These are phyloP conservation scores for Triticum monococcum DNA, from an alignment of 176 grass and related monocot genomes.

Conservation along the genomic window DNA sequence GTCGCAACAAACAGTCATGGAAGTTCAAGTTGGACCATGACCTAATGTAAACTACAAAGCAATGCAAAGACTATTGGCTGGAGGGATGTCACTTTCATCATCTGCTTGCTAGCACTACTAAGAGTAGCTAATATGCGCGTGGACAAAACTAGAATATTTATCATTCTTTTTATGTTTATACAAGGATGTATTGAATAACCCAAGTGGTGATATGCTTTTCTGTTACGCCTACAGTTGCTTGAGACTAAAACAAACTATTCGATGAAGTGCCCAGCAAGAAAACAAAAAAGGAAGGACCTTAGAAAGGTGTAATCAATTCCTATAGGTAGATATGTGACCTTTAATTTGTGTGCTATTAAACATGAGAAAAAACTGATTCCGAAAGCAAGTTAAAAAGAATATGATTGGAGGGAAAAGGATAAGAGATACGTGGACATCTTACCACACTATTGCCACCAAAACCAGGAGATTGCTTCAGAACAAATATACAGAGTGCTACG, in stretches of 20 bases:
- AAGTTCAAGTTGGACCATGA: constrained; percentile 35
- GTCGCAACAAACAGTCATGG: constrained; percentile 28
- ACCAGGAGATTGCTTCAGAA: constrained; percentile 94
- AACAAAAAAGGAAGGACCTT: constrained; percentile 22
- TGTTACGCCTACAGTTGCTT: constrained; percentile 10
- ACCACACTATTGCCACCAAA: constrained; percentile 79
- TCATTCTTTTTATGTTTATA: constrained; percentile 9
- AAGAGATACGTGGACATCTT: constrained; percentile 45
- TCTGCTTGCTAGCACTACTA: constrained; percentile 23
- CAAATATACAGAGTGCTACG: constrained; percentile 79
- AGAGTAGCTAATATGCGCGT: background rate
- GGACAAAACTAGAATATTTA: constrained; percentile 8
- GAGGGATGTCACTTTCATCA: constrained; percentile 36
- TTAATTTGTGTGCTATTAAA: constrained; percentile 7
- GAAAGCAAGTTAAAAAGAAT: constrained; percentile 23
- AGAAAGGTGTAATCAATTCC: background rate
- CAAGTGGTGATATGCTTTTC: background rate
- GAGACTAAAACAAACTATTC: background rate
- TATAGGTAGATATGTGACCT: constrained; percentile 30
- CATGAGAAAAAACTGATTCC: background rate
- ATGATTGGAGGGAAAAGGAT: constrained; percentile 23
- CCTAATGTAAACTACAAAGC: constrained; percentile 30
- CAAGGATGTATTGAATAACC: constrained; percentile 19
- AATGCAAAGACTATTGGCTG: constrained; percentile 26
- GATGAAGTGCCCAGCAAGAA: constrained; percentile 36